A percentile compares a stretch with the other conserved stretches of the same genome.
These are phyloP conservation scores for Elsinoe perseae DNA, from an alignment of 2,329 filamentous ascomycete genomes.

Conservation along the genomic window DNA sequence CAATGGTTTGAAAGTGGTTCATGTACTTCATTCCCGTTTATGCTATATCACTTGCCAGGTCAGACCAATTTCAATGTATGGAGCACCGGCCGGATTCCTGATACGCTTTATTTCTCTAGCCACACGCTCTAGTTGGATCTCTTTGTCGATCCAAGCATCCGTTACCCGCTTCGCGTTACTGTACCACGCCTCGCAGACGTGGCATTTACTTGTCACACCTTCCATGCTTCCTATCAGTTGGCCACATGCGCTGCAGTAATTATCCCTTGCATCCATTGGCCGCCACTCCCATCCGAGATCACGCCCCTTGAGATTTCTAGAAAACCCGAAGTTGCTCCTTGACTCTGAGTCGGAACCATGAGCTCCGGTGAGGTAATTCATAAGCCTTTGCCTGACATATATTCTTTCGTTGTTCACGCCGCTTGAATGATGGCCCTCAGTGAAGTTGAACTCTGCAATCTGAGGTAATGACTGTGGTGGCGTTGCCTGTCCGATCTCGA, in stretches of 20 bases:
- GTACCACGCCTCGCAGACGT: slow-evolving; percentile 2
- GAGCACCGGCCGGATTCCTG: slow-evolving; percentile 14
- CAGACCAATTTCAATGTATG: slow-evolving; percentile 26
- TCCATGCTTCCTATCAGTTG: slow-evolving; percentile 27
- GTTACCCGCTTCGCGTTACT: slow-evolving; percentile 7
- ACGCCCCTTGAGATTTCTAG: background rate
- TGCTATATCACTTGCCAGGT: slow-evolving; percentile 18
- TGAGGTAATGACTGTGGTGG: slow-evolving; percentile 13
- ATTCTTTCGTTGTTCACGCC: background rate
- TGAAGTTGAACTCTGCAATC: background rate
- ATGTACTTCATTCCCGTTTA: background rate
- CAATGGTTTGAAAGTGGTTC: background rate
- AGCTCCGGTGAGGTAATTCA: background rate
- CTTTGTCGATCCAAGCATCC: slow-evolving; percentile 33
- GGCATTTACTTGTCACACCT: slow-evolving; percentile 18
- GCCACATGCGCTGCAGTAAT: slow-evolving; percentile 15
- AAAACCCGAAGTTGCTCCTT: slow-evolving; percentile 3
- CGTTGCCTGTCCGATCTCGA: slow-evolving; percentile 31
- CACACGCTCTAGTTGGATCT: slow-evolving; percentile 31
- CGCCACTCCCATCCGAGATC: background rate
- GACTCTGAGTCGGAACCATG: too few species aligned
- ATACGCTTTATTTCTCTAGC: slow-evolving; percentile 28
- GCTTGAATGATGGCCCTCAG: background rate
- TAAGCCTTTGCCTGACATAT: background rate
- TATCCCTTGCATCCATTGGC: background rate